Percentiles rank a stretch among this genome's conserved stretches.
Evolutionary conservation across 345 rosid genomes (phyloP).

Genomic region (sweet orange (Citrus sinensis)): DVS_A1.0 CM039166.1:25681501-25682000

Average conservation of each 20-base stretch:
- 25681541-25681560: slow-evolving; percentile 46
- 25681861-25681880: neutral
- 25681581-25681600: slow-evolving; percentile 41
- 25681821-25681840: neutral
- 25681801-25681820: neutral
- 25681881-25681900: neutral
- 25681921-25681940: slow-evolving; percentile 1
- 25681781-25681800: neutral
- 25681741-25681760: neutral
- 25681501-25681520: slow-evolving; percentile 59
- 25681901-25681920: neutral
- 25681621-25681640: neutral
- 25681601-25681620: neutral
- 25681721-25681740: neutral
- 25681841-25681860: neutral
- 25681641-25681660: neutral
- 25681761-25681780: neutral
- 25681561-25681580: slow-evolving; percentile 57
- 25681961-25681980: slow-evolving; percentile 72
- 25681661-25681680: neutral
- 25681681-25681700: neutral
- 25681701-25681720: neutral
- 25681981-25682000: slow-evolving; percentile 48
- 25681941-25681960: neutral
- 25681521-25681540: slow-evolving; percentile 55